These are phyloP conservation scores for Ophiobolus disseminans DNA, from an alignment of 2,329 filamentous ascomycete species.

Conservation along the genomic window DNA sequence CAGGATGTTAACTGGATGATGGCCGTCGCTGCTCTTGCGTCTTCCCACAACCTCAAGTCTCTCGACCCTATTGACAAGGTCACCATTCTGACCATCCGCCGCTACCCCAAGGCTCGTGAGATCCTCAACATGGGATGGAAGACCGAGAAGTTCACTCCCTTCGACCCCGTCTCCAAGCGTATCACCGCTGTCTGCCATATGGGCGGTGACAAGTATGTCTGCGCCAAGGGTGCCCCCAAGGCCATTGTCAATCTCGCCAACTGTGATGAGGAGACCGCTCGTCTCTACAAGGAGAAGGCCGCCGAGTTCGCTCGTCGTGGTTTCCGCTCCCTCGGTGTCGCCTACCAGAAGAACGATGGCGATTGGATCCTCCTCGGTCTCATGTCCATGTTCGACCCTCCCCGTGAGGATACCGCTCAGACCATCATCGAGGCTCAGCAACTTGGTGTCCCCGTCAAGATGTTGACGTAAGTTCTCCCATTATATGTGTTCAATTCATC, in stretches of 20 bases:
- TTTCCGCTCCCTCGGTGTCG: slow-evolving; percentile 81
- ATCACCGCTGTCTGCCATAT: slow-evolving; percentile 74
- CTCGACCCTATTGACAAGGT: slow-evolving; percentile 82
- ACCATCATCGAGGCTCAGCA: slow-evolving; percentile 78
- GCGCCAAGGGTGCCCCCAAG: slow-evolving; percentile 80
- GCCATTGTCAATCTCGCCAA: slow-evolving; percentile 74
- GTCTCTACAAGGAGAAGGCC: slow-evolving; percentile 74
- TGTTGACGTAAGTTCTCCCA: slow-evolving; percentile 63
- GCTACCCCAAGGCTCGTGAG: slow-evolving; percentile 78
- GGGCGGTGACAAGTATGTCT: slow-evolving; percentile 73
- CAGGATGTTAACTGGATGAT: slow-evolving; percentile 86
- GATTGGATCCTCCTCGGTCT: slow-evolving; percentile 77
- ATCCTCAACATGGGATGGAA: slow-evolving; percentile 77
- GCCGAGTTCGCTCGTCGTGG: slow-evolving; percentile 78
- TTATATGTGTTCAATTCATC: not conserved
- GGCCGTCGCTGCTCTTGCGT: slow-evolving; percentile 78
- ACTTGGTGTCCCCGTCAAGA: slow-evolving; percentile 79
- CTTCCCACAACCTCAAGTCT: slow-evolving; percentile 79
- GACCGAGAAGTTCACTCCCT: slow-evolving; percentile 78
- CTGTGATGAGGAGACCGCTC: slow-evolving; percentile 69
- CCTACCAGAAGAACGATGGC: slow-evolving; percentile 77
- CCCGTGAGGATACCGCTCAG: slow-evolving; percentile 79
- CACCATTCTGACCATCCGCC: slow-evolving; percentile 76
- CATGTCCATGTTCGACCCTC: slow-evolving; percentile 81
- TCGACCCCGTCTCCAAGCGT: slow-evolving; percentile 81